These are phyloP conservation scores for Erythrophleum ivorense DNA, from an alignment of 331 rosid species.

Conservation along the genomic window DNA sequence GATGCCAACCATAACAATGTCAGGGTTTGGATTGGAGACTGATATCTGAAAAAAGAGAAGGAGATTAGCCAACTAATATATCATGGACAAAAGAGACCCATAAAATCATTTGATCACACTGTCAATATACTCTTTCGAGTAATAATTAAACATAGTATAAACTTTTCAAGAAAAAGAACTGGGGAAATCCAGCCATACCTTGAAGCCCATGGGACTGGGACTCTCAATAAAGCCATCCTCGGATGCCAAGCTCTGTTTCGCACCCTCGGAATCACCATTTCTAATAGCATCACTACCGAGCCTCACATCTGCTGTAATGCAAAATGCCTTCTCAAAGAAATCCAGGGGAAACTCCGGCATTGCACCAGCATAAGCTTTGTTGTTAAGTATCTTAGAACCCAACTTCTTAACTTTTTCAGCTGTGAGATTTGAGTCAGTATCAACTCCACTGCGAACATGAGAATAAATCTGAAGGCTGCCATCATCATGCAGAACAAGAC, in stretches of 20 bases:
- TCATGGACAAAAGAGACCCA: conserved; percentile 22
- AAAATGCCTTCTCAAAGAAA: conserved; percentile 86
- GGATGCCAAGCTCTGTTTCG: conserved; percentile 78
- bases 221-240: conserved; percentile 94
- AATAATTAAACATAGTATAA: too few species aligned
- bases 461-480: conserved; percentile 97
- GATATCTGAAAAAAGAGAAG: conserved; percentile 75
- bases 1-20: conserved; percentile 94
- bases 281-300: conserved; percentile 84
- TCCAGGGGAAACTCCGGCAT: conserved; percentile 93
- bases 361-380: conserved; percentile 76
- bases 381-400: conserved; percentile 89
- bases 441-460: conserved; percentile 77
- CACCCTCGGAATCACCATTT: conserved; percentile 92
- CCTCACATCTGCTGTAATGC: conserved; percentile 89
- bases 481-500: conserved; percentile 90
- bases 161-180: too few species aligned
- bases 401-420: conserved; percentile 88
- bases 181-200: too few species aligned
- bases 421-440: conserved; percentile 64
- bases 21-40: conserved; percentile 84
- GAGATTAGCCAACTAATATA: too few species aligned
- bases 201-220: conserved; percentile 81
- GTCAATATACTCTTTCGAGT: too few species aligned
- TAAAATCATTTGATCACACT: too few species aligned